Base-by-base conservation (phyloP, 371 early-diverging fungal genomes). In the Rhizopus stolonifer region DNA sequence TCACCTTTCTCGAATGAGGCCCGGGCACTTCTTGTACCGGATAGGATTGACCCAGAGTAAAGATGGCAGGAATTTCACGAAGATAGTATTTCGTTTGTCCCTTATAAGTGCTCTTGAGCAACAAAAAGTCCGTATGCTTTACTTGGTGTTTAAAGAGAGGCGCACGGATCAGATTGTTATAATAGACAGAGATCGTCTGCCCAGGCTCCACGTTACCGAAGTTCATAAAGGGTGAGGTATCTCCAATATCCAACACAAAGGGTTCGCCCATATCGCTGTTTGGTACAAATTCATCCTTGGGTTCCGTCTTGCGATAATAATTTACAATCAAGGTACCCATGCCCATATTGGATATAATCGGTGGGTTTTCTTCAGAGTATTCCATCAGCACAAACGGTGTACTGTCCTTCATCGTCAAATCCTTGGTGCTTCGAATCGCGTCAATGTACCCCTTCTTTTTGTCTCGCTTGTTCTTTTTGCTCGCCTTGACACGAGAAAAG, bases 311-410 rank as follows among this genome's bases (percentile, higher is more conserved):
- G 31, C 99, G 84, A 60, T 98, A 99, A 70, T 96, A 99, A 61
- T 96, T 99, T 60, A 94, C 89, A 11, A 99, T 72, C 46, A 99
- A 69, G 44, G 91, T 92, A 33, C 93, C 99, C 99, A 99, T 99
- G 23, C 99, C 99, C 17, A 87, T 76, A 59, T 98, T 99, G 23
- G 88, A 86, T 44, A 99, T 66, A 26, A 99, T 85, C 3, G 94
- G 91, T n/a, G 99, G 99, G 63, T 94, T 89, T 70, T 99, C 99
- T 70, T 99, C 98, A 10, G 96, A 94, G 67, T 97, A 99, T 69
- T 99, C 99, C 42, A 98, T 66, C 36, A 99, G 64, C 0, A 93
- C 83, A 74, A 89, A 97, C 24, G 89, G 84, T 22, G 87, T 72
- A 23, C 81, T 82, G 54, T 99, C 99, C 46, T 87, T 90, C 3